Evolutionary conservation across 2,329 filamentous ascomycete species (phyloP), one percentile per base, ranked within the genome.

Genomic region (Fusarium verrucosum): DNA sequence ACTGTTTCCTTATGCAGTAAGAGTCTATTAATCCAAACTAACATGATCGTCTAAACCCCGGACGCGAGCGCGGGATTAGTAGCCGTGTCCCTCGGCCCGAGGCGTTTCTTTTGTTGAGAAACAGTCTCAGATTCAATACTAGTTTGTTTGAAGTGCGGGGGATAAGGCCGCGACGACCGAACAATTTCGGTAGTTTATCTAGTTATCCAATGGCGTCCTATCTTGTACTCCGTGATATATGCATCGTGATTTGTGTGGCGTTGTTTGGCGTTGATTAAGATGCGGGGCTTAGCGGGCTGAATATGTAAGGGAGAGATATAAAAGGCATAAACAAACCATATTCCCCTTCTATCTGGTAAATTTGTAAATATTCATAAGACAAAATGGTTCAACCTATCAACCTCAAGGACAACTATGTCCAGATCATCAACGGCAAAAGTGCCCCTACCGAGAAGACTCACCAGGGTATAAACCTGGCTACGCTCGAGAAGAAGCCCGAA

Each of bases 391-490:
- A 55, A 2, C 46, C 61, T 4, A 28, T 70, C 1, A 10, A 58
- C 13, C 50, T 70, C 16, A 32, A 55, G 35, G 61, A 68, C 16
- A 40, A 52, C 20, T 71, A 67, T 14, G 44, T 71, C 46, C 68
- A 72, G 38, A 68, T 71, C 38, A 72, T 72, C n/a, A 53, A 63
- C 17, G 69, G 69, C 17, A 51, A 72, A 22, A 60, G 42, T 4
- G 37, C 56, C 11, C 52, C 64, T 0, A 70, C 70, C 2, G 38
- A 62, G 16, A 56, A 62, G 17, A 55, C 57, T 4, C 67, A 66
- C 3, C 67, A 62, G 26, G 66, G 54, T 54, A 71, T 23, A 68
- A 76, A 72, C 68, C 77, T 61, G 57, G 76, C 61, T 49, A 77
- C 49, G 0, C 68, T 74, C 3, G 59, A 73, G 22, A 72, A 72